These are phyloP conservation scores for Jacaranda copaia DNA, from an alignment of 257 asterid species.

Conservation along the genomic window DNA sequence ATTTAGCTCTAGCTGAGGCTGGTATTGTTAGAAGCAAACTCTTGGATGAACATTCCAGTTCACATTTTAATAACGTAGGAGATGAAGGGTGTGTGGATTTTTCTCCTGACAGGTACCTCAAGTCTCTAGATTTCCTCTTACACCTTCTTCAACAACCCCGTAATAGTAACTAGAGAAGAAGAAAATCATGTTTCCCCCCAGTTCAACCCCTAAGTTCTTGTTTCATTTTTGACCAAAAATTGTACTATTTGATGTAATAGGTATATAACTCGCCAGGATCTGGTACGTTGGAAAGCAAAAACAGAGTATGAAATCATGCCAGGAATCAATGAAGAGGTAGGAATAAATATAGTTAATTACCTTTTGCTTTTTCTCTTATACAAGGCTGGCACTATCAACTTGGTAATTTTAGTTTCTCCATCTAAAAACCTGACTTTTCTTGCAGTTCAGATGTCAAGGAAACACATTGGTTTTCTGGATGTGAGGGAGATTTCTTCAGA, in stretches of 20 bases:
- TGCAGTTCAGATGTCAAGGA: constrained; percentile 98
- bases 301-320: constrained; percentile 71
- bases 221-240: constrained; percentile 23
- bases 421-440: constrained; percentile 67
- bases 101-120: constrained; percentile 76
- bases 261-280: constrained; percentile 79
- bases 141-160: no score
- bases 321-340: constrained; percentile 68
- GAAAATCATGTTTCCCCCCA: no score
- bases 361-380: constrained; percentile 11
- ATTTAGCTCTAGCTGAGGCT: constrained; percentile 85
- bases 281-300: constrained; percentile 87
- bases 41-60: constrained; percentile 36
- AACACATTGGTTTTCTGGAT: constrained; percentile 85
- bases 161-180: no score
- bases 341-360: constrained; percentile 26
- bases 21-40: constrained; percentile 90
- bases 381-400: neutral
- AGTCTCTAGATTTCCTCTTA: neutral
- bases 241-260: constrained; percentile 50
- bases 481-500: constrained; percentile 69
- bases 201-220: neutral
- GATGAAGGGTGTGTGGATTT: constrained; percentile 48
- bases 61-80: constrained; percentile 39
- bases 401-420: constrained; percentile 32